A percentile compares a stretch with the other conserved stretches of the same genome.
Conservation (phyloP, 2,329 filamentous ascomycete species). For the Fusarium humuli region DNA sequence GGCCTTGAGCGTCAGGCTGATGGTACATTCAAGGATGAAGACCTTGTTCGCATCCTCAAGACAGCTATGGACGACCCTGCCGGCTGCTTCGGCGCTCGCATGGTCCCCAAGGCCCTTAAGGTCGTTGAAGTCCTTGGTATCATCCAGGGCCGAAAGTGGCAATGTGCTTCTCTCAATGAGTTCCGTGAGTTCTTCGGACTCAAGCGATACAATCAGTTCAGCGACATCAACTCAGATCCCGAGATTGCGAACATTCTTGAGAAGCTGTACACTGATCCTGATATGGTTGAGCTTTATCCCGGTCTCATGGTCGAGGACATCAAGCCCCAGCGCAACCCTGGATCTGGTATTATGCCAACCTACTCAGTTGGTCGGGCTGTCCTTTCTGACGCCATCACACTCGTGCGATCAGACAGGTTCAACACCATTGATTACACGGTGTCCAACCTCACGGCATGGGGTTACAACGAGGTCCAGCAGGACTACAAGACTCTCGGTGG, state of each 20-base stretch:
- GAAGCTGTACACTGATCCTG: conserved; percentile 71
- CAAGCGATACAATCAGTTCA: conserved; percentile 66
- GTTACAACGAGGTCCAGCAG: conserved; percentile 51
- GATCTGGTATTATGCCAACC: conserved; percentile 53
- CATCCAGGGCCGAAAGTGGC: conserved; percentile 70
- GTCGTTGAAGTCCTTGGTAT: conserved; percentile 73
- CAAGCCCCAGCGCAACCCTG: conserved; percentile 63
- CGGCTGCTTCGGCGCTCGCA: conserved; percentile 68
- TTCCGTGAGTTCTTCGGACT: conserved; percentile 73
- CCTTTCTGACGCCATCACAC: conserved; percentile 68
- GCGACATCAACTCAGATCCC: conserved; percentile 67
- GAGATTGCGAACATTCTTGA: conserved; percentile 67
- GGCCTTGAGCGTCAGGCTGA: conserved; percentile 60
- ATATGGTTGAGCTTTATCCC: conserved; percentile 77
- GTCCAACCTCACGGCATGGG: conserved; percentile 58
- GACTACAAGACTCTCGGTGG: conserved; percentile 54
- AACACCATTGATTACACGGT: conserved; percentile 63
- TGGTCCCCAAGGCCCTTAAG: conserved; percentile 68
- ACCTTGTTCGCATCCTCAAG: conserved; percentile 67
- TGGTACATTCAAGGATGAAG: conserved; percentile 66
- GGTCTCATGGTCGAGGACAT: conserved; percentile 72
- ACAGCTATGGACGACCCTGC: conserved; percentile 71
- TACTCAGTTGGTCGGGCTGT: conserved; percentile 68
- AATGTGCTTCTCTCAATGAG: conserved; percentile 71
- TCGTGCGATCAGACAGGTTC: conserved; percentile 70